Evolutionary conservation across 1,284 basidiomycete species (phyloP), one percentile per base, ranked within the genome.

Genomic region (Sporisorium scitamineum): DNA sequence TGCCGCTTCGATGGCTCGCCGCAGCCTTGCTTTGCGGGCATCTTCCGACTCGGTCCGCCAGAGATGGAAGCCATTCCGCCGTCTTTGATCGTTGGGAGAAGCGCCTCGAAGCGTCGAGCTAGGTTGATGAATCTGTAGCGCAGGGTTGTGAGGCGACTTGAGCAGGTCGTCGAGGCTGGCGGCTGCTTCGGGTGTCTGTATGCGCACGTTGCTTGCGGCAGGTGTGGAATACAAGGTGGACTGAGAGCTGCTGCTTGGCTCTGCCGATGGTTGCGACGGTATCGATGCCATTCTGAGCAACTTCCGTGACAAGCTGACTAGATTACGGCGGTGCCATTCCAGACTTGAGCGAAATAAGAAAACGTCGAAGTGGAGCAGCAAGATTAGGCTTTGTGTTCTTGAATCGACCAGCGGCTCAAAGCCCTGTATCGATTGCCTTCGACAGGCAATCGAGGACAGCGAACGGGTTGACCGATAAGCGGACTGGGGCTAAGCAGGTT

Each of bases 41-140:
- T 80, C 68, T 47, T 80, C 65, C 27, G 71, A 75, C 27, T 80
- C 78, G 29, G 72, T 72, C 22, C 76, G 72, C 78, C 78, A 80
- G 26, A 80, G 68, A 45, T 80, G 76, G 41, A 80, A 80, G 18
- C 78, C 78, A 37, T 61, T 76, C 26, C 78, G 70, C 9, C 78
- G 45, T 2, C 67, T 57, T 7, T 63, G 70, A 39, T 80, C 79
- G 47, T 63, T 24, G 0, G 69, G 56, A 3, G 61, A 42, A 2
- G 73, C 69, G 34, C 68, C 73, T 32, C 26, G 29, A 4, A 76
- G 59, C 13, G 65, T 65, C 7, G 65, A 69, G 42, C 61, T 65
- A 1, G 72, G 57, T 16, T 57, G 51, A 2, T 48, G 50, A 24
- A 8, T 29, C 9, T 51, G 63, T 11, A 59, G 24, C 11, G 69